These are phyloP conservation scores for Tetrapisispora fleetii DNA, from an alignment of 805 yeast species.

Conservation along the genomic window DNA sequence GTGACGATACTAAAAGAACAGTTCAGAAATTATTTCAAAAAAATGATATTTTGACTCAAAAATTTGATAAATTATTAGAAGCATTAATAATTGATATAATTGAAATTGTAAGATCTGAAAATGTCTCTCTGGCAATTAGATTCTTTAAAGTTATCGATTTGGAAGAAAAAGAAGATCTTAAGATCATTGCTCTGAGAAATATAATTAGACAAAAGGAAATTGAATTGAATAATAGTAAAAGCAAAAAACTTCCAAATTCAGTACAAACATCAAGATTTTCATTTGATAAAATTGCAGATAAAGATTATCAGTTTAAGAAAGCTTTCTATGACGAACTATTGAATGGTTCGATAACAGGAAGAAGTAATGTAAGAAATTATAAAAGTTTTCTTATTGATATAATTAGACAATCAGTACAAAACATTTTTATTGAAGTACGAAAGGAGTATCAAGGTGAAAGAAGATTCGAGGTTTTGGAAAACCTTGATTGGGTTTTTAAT, in stretches of 20 bases:
- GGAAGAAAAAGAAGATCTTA: slow-evolving; percentile 73
- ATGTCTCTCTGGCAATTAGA: slow-evolving; percentile 57
- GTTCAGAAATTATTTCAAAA: slow-evolving; percentile 36
- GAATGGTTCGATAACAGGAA: slow-evolving; percentile 34
- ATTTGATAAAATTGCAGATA: slow-evolving; percentile 8
- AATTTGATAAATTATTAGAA: slow-evolving; percentile 54
- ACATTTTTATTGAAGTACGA: slow-evolving; percentile 54
- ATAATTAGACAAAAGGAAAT: slow-evolving; percentile 25
- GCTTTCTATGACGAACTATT: slow-evolving; percentile 32
- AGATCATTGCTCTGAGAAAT: slow-evolving; percentile 32
- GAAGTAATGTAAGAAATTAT: slow-evolving; percentile 47
- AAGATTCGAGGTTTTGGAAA: slow-evolving; percentile 52
- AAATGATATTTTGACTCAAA: slow-evolving; percentile 33
- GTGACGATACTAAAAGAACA: slow-evolving; percentile 61
- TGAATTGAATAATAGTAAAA: slow-evolving; percentile 20
- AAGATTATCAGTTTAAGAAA: slow-evolving; percentile 23
- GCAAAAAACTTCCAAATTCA: slow-evolving; percentile 22
- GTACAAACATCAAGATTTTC: slow-evolving; percentile 10
- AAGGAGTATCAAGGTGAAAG: slow-evolving; percentile 38
- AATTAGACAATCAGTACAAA: slow-evolving; percentile 49
- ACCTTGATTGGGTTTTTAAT: slow-evolving; percentile 74
- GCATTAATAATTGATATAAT: slow-evolving; percentile 60
- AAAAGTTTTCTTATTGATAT: slow-evolving; percentile 49
- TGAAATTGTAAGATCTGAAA: slow-evolving; percentile 63
- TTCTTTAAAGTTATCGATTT: slow-evolving; percentile 66